Evolutionary conservation across 306 rosid genomes (phyloP).

Genomic region (Pueraria montana): DNA sequence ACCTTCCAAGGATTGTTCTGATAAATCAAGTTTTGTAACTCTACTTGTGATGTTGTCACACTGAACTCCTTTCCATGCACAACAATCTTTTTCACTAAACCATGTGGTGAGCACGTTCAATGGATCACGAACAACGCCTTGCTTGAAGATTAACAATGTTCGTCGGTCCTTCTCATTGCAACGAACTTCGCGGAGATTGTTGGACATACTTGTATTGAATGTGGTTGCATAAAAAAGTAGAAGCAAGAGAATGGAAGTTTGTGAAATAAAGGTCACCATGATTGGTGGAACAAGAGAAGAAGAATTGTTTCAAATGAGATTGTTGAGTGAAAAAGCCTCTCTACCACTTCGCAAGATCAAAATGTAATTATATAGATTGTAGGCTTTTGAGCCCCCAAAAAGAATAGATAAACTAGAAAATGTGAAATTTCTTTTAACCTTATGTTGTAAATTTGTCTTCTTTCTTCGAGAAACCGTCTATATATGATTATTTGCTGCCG

Average conservation of each 20-base stretch:
- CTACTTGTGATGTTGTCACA: conserved; percentile 15
- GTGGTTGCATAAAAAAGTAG: neutral
- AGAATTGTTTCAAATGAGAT: neutral
- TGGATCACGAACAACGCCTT: neutral
- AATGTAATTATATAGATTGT: neutral
- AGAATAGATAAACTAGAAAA: no score
- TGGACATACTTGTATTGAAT: neutral
- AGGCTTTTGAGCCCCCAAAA: neutral
- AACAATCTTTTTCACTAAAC: conserved; percentile 25
- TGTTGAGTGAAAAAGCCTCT: neutral
- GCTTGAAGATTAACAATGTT: neutral
- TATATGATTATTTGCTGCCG: no score
- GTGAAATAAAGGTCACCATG: neutral
- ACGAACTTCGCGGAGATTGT: neutral
- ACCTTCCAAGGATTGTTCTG: neutral
- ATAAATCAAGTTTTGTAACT: conserved; percentile 9
- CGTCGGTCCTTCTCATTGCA: neutral
- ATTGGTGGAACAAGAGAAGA: neutral
- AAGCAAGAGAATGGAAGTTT: neutral
- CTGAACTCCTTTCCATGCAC: conserved; percentile 20
- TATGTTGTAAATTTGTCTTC: no score
- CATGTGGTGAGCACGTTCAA: neutral
- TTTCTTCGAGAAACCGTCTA: no score
- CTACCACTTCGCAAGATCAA: neutral
- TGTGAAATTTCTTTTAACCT: no score